These are phyloP conservation scores for Lactarius quietus DNA, from an alignment of 768 basidiomycete species.

Conservation along the genomic window DNA sequence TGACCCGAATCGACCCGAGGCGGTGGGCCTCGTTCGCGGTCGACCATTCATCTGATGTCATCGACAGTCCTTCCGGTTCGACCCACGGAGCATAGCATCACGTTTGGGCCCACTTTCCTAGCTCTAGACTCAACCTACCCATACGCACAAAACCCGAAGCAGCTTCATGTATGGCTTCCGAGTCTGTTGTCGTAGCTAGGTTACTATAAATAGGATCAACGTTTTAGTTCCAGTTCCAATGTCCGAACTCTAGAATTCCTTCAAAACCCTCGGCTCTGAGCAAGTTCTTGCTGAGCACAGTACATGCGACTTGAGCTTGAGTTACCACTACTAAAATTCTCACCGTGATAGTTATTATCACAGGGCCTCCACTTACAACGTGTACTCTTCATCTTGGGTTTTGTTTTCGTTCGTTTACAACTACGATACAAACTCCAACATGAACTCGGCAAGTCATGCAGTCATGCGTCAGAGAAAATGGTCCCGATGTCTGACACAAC, in stretches of 20 bases:
- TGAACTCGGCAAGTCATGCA: not conserved
- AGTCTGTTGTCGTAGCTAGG: not conserved
- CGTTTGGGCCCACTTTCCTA: not conserved
- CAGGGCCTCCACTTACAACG: no score
- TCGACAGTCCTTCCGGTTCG: not conserved
- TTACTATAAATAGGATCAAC: not conserved
- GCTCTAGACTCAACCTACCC: not conserved
- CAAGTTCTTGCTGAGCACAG: not conserved
- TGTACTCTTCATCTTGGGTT: no score
- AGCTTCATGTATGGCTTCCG: not conserved
- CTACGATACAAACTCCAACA: not conserved
- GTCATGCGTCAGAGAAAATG: not conserved
- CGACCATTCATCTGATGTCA: not conserved
- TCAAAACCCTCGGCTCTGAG: not conserved
- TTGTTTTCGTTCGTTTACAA: not conserved
- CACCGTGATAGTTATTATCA: conserved; percentile 21
- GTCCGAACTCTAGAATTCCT: not conserved
- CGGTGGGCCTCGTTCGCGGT: not conserved
- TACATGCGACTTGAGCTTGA: conserved; percentile 16
- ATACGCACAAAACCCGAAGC: not conserved
- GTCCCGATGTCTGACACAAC: not conserved
- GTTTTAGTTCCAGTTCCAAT: not conserved
- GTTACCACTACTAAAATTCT: conserved; percentile 29
- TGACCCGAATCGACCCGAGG: not conserved
- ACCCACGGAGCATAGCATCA: not conserved